Percentiles rank a stretch among this genome's conserved stretches.
Evolutionary conservation across 179 eudicot genomes (phyloP).

Genomic region (Patellifolia procumbens): DNA sequence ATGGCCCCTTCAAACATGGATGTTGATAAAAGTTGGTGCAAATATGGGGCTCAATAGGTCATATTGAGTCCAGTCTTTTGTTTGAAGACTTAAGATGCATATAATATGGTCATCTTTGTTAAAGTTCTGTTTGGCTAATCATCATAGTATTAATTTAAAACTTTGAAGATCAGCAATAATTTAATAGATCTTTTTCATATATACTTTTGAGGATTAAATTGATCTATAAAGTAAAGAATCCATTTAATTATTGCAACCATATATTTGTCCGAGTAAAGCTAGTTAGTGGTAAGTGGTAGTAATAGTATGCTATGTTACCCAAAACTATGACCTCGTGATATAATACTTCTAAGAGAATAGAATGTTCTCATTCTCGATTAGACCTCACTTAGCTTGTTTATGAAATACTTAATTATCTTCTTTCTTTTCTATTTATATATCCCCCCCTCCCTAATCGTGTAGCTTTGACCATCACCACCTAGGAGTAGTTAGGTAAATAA

Average conservation of each 20-base stretch:
- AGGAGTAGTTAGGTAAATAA: no score
- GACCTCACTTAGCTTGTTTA: neutral
- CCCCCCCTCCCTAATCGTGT: no score
- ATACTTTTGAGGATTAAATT: neutral
- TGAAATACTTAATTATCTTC: neutral
- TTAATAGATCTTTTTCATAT: neutral
- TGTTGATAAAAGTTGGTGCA: constrained; percentile 22
- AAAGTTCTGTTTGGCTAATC: neutral
- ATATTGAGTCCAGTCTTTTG: neutral
- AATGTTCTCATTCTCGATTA: constrained; percentile 29
- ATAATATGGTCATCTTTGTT: constrained; percentile 22
- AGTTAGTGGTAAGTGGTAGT: neutral
- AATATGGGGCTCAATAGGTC: constrained; percentile 9
- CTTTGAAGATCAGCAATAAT: neutral
- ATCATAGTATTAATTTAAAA: neutral
- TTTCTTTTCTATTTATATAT: neutral
- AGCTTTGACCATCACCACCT: no score
- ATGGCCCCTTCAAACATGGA: constrained; percentile 24
- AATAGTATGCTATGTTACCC: constrained; percentile 15
- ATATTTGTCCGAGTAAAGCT: neutral
- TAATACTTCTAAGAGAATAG: no score
- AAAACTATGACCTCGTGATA: constrained; percentile 13
- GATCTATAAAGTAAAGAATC: constrained; percentile 12
- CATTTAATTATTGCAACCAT: constrained; percentile 1
- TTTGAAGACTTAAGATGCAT: neutral